Conservation (phyloP, 371 early-diverging fungal genomes). For the Caulochytrium protostelioides region DNA sequence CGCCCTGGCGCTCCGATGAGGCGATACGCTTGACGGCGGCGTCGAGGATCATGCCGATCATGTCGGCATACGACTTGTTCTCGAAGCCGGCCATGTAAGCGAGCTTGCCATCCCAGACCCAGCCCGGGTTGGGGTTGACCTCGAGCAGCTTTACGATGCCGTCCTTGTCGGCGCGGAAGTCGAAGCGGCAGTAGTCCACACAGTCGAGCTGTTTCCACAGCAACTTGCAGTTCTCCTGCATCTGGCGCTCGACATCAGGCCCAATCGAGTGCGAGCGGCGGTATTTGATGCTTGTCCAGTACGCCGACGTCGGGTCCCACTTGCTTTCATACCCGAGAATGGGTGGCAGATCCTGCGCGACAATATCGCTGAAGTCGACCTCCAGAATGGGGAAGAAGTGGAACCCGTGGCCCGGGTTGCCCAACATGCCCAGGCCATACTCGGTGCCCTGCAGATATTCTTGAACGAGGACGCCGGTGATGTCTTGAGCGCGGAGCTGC, state of each 20-base stretch:
- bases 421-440: constrained; percentile 27
- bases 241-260: constrained; percentile 2
- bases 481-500: constrained; percentile 6
- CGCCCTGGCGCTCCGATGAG: too few relatives aligned
- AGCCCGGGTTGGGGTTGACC: constrained; percentile 33
- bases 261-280: constrained; percentile 8
- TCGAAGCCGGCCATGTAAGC: constrained; percentile 26
- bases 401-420: constrained; percentile 22
- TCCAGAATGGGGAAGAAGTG: constrained; percentile 30
- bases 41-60: constrained; percentile 17
- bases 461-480: constrained; percentile 18
- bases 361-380: constrained; percentile 22
- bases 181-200: constrained; percentile 31
- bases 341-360: constrained; percentile 15
- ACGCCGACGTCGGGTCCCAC: constrained; percentile 30
- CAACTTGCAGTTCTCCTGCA: constrained; percentile 12
- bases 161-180: constrained; percentile 15
- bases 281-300: constrained; percentile 27
- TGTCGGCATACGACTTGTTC: constrained; percentile 16
- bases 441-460: constrained; percentile 29
- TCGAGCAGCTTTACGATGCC: constrained; percentile 22
- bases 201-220: constrained; percentile 30
- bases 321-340: constrained; percentile 31
- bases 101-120: constrained; percentile 35
- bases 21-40: constrained; percentile 10